Conservation (phyloP, 73 alveolate genomes). For the Durusdinium trenchii region DNA sequence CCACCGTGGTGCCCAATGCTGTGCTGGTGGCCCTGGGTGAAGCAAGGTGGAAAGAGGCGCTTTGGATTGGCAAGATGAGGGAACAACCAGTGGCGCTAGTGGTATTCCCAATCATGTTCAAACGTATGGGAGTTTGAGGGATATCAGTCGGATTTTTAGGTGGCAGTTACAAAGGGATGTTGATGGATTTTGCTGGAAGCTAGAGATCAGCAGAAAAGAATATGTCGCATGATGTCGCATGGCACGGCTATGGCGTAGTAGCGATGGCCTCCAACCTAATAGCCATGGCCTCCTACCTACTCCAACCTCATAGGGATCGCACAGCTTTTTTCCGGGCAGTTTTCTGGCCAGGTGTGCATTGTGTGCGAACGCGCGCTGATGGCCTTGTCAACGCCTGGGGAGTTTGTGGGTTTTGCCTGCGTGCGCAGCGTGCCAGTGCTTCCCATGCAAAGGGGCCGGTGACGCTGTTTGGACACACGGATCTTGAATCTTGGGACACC, state of each 20-base stretch:
- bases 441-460: not conserved
- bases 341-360: not conserved
- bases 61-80: not conserved
- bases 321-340: not conserved
- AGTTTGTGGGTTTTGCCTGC: not conserved
- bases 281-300: not conserved
- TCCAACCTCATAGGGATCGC: not conserved
- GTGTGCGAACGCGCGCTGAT: slow-evolving; percentile 56
- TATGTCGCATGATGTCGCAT: not conserved
- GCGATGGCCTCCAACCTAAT: not conserved
- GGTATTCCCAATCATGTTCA: not conserved
- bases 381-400: not conserved
- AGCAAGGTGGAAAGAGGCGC: slow-evolving; percentile 27
- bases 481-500: not conserved
- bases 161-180: not conserved
- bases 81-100: not conserved
- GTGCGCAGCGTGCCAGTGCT: not conserved
- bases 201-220: not conserved
- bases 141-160: not conserved
- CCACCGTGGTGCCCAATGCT: slow-evolving; percentile 61
- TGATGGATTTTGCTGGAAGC: not conserved
- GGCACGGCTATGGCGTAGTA: not conserved
- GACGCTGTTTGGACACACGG: not conserved
- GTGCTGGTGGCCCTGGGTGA: slow-evolving; percentile 60
- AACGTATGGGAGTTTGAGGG: not conserved